Conservation (phyloP, 140 eudicot genomes). For the Bidens hawaiensis region DNA sequence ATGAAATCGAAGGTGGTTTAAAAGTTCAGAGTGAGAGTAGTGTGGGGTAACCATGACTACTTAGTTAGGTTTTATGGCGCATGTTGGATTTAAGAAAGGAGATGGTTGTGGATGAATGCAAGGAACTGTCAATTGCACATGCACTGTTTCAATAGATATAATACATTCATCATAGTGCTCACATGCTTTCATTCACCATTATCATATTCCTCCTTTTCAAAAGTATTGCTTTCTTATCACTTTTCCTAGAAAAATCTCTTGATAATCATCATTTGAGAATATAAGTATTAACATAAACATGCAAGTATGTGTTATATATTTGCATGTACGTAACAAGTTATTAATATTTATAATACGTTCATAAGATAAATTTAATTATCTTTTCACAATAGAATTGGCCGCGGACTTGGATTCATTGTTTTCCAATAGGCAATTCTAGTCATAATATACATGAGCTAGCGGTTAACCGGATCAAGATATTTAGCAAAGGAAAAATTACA, state of each 20-base stretch:
- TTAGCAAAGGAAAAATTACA: neutral
- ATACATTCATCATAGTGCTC: neutral
- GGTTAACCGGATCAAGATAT: neutral
- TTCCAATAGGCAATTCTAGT: neutral
- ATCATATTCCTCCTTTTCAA: neutral
- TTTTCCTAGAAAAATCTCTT: no score
- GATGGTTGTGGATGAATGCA: constrained; percentile 2
- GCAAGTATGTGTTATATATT: neutral
- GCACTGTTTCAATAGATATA: constrained; percentile 7
- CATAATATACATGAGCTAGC: neutral
- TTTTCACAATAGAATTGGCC: no score
- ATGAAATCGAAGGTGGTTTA: no score
- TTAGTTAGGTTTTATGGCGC: neutral
- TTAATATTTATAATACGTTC: no score
- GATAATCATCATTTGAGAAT: neutral
- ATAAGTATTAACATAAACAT: neutral
- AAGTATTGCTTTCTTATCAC: neutral
- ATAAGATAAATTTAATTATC: no score
- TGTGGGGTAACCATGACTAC: neutral
- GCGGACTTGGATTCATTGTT: no score
- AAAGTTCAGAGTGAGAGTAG: neutral
- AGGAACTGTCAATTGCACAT: constrained; percentile 22
- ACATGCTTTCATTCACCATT: constrained; percentile 14
- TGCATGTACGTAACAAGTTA: no score
- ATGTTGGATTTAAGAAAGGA: constrained; percentile 5